A percentile compares a stretch with the other conserved stretches of the same genome.
Conservation (phyloP, 345 rosid species). For the Triadica sebifera region DNA sequence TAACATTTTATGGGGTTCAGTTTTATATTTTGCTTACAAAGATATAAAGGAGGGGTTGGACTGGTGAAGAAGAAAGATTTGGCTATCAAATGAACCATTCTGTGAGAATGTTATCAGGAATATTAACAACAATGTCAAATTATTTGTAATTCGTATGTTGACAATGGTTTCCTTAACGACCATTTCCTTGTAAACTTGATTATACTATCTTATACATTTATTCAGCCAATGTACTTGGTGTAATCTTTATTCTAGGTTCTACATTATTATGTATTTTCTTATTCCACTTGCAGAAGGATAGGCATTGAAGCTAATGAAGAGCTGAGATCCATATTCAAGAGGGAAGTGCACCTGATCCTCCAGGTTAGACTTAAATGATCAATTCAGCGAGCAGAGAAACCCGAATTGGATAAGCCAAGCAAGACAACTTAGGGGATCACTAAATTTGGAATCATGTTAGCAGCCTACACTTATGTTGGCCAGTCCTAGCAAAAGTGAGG, state of each 20-base stretch:
- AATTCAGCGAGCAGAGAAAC: background rate
- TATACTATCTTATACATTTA: background rate
- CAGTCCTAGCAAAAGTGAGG: background rate
- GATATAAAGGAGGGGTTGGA: too few relatives aligned
- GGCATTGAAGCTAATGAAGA: constrained; percentile 95
- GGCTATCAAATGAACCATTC: background rate
- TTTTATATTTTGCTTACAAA: too few relatives aligned
- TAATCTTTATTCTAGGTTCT: background rate
- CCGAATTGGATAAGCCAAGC: background rate
- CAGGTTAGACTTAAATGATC: constrained; percentile 63
- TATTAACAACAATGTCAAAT: background rate
- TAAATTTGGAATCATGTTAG: background rate
- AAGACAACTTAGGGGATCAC: background rate
- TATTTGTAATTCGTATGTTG: background rate
- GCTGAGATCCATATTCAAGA: constrained; percentile 71
- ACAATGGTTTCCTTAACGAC: background rate
- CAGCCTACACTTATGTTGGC: background rate
- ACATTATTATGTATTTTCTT: background rate
- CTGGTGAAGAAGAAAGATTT: background rate
- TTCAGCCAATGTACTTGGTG: background rate
- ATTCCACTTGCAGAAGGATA: constrained; percentile 59
- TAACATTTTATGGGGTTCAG: background rate
- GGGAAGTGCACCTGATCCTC: constrained; percentile 86
- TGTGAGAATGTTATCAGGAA: background rate
- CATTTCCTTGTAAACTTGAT: background rate